These are phyloP conservation scores for Coffea canephora DNA, from an alignment of 257 asterid species.

Conservation along the genomic window DNA sequence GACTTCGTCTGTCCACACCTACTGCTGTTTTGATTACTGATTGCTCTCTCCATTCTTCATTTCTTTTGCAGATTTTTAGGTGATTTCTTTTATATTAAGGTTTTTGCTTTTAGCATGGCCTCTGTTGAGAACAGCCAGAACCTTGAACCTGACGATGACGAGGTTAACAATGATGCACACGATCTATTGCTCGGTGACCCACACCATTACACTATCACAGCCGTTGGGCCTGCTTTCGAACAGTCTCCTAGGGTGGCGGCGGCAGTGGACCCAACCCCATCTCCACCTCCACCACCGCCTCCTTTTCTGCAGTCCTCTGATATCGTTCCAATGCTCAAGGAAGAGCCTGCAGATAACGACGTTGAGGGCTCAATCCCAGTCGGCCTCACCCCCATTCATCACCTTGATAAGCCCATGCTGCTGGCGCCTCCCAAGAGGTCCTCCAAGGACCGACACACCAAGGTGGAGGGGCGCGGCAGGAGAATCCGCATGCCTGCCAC, in stretches of 20 bases:
- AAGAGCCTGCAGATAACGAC: constrained; percentile 45
- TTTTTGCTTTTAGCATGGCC: constrained; percentile 10
- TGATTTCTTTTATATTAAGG: not conserved
- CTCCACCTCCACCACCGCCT: not conserved
- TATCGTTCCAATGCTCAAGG: constrained; percentile 32
- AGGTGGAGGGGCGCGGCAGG: constrained; percentile 87
- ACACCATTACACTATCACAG: constrained; percentile 43
- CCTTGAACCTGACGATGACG: constrained; percentile 30
- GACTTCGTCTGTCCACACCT: not conserved
- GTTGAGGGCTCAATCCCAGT: constrained; percentile 22
- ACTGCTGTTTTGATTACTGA: not conserved
- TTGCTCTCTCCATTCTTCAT: not conserved
- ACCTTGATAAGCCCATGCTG: constrained; percentile 13
- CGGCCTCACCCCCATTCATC: constrained; percentile 8
- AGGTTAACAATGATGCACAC: constrained; percentile 16
- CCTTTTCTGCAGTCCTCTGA: constrained; percentile 2
- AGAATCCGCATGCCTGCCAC: constrained; percentile 79
- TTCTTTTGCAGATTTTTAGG: not conserved
- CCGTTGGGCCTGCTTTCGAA: constrained; percentile 37
- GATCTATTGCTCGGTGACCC: constrained; percentile 53
- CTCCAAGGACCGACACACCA: constrained; percentile 79
- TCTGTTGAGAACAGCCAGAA: constrained; percentile 28
- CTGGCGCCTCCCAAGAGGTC: constrained; percentile 45
- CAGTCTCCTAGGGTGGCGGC: constrained; percentile 1
- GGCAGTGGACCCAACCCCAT: constrained; percentile 1